Base-by-base conservation (phyloP, 352 stramenopile species). In the Phytophthora constricta region DNA sequence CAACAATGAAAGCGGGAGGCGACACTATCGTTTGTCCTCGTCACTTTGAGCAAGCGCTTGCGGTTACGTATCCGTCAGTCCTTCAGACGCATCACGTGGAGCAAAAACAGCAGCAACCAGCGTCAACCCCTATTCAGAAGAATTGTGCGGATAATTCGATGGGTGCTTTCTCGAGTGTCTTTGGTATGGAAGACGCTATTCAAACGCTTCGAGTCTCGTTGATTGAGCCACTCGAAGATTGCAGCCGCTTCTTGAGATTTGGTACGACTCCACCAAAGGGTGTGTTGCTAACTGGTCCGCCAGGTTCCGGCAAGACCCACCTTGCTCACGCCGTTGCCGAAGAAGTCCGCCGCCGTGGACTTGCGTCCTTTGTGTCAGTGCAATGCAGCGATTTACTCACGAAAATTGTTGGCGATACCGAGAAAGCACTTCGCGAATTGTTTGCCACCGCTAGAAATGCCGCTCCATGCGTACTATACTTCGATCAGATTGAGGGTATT, bases 271-370 rank as follows among this genome's bases (percentile, higher is more conserved):
- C 97, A 26, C 98, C 97, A 4, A 92, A 97, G 67, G 98, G 98
- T 42, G 96, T 99, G n/a, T 78, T 99, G 10, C 96, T 99, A 39
- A 99, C 99, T 19, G 98, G 98, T 17, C 97, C 97, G 14, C 97
- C 98, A 13, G 98, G 98, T 42, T 99, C 97, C 51, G 96, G 97
- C n/a, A 99, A 99, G 76, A 99, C 96, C 5, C 77, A 99, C 41
- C 85, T 99, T 47, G 82, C 88, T 4, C 74, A 84, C 41, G 83
- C 79, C 2, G 62, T 96, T 17, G 85, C 83, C 2, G 59, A 79
- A 26, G 77, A 93, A 73, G 72, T 93, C 26, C 79, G 72, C 28
- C 74, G 82, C 4, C 73, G 76, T 46, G 79, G 84, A 10, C 67
- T 93, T 17, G 89, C 87, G 16, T 95, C 89, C 4, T 97, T 97